phyloP scores from a whole-genome alignment of 768 basidiomycete genomes.

The Mycena galericulata region DNA sequence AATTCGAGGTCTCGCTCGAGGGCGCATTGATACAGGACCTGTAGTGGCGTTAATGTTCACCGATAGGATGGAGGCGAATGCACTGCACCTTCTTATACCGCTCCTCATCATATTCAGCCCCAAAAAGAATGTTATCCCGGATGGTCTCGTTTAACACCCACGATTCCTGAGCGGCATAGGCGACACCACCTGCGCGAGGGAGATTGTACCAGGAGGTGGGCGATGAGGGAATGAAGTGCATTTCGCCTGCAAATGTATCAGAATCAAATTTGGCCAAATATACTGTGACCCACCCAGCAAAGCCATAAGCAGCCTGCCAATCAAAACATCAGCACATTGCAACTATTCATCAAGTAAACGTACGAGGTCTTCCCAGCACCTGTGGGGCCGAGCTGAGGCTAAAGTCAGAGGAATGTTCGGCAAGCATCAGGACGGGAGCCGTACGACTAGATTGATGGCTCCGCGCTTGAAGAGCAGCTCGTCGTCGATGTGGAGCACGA shows the following conservation, averaged over 20 bases:
- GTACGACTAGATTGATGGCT: slow-evolving; percentile 67
- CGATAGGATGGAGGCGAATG: too few relatives aligned
- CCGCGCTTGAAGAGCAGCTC: slow-evolving; percentile 67
- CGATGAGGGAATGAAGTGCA: slow-evolving; percentile 68
- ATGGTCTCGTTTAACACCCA: slow-evolving; percentile 91
- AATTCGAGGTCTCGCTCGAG: slow-evolving; percentile 79
- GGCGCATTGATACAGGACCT: slow-evolving; percentile 81
- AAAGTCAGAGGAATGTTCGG: slow-evolving; percentile 32
- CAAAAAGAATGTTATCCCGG: slow-evolving; percentile 87
- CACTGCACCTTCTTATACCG: slow-evolving; percentile 85
- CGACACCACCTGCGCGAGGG: slow-evolving; percentile 75
- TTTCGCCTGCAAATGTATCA: slow-evolving; percentile 56
- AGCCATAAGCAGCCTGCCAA: slow-evolving; percentile 63
- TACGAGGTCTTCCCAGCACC: slow-evolving; percentile 67
- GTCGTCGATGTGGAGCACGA: slow-evolving; percentile 61
- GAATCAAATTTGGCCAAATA: slow-evolving; percentile 12
- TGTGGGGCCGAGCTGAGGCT: slow-evolving; percentile 26
- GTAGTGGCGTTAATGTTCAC: too few relatives aligned
- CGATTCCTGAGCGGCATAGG: slow-evolving; percentile 87
- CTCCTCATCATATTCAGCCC: slow-evolving; percentile 79
- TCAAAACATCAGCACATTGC: not conserved
- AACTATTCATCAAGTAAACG: not conserved
- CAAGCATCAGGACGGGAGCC: slow-evolving; percentile 53
- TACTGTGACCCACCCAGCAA: slow-evolving; percentile 52
- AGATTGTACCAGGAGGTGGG: slow-evolving; percentile 76